Base-by-base conservation (phyloP, 192 early-diverging fungal species). In the Umbelopsis ramanniana region DNA sequence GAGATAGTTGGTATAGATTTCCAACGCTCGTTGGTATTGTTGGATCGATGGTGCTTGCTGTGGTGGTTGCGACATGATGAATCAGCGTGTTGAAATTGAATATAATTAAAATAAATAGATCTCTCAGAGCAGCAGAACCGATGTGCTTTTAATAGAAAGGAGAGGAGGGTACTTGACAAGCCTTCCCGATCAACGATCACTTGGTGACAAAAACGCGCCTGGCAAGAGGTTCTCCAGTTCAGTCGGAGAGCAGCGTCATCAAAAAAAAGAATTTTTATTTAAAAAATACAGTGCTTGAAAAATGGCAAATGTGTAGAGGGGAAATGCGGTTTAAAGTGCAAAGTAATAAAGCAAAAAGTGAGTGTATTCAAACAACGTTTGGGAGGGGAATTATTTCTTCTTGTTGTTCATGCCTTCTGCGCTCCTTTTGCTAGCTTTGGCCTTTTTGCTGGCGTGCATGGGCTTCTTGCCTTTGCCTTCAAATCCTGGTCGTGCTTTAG, bases 401-500 rank as follows among this genome's bases (percentile, higher is more conserved):
- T 72, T 66, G 23, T 72, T 72, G 5, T 24, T 26, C 12, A 33
- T 66, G 55, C 29, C 26, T 38, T 63, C 35, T 19, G 57, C 14
- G 6, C 57, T 29, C 57, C 21, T 40, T 50, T 72, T 72, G 29
- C 29, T 29, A 29, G 29, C 29, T 29, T 29, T 29, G 1, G 29
- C 29, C 29, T 29, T 29, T 29, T 29, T 29, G 29, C 29, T 29
- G 29, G 29, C 29, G 14, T 63, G 57, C 23, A 43, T 57, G 40
- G 60, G 23, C n/a, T 67, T 70, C 12, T 70, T 70, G 52, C 54
- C 69, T 60, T 76, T 77, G 47, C 46, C 79, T 70, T 81, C 79
- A 47, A 81, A 81, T 0, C 79, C 79, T 66, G 79, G 79, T 52
- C 79, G 72, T 46, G 76, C 66, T 35, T 81, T 77, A 15, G 71